Evolutionary conservation across 345 rosid species (phyloP), one percentile per base, ranked within the genome.

Genomic region (Streptanthus diversifolius): DNA sequence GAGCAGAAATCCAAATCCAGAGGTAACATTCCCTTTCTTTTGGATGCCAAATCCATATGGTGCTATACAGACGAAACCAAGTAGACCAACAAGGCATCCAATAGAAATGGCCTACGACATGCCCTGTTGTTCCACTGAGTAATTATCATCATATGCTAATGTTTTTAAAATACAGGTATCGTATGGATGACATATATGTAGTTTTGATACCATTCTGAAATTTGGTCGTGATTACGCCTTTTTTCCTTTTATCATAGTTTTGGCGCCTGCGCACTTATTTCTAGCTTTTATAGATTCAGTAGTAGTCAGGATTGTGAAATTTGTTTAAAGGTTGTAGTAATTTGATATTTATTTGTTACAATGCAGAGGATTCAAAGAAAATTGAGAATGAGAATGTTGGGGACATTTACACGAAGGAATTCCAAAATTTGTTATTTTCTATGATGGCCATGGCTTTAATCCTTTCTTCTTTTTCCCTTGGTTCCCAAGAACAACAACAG

Each of bases 1-100:
- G 91, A 80, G 69, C 91, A 88, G 64, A 88, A 91, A 78, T 87
- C 96, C 0, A 89, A 89, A 22, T 84, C 95, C 32, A 83, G 81
- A 88, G 95, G 97, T 87, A 35, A 35, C 49, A 27, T 63, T 40
- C 4, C 25, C 15, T 29, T 39, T 35, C 43, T 17, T 68, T 47
- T 47, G 27, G 56, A 57, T 32, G 10, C 17, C 17, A 49, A 61
- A 5, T 65, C 36, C 25, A 9, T 65, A n/a, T n/a, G n/a, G n/a
- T n/a, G n/a, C n/a, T n/a, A 22, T 8, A 17, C n/a, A 13, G 19
- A 37, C 2, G 43, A 39, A 59, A 40, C 0, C 10, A 25, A 39
- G 8, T 53, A 55, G n/a, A 68, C n/a, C 18, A 53, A 36, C 4
- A 24, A 51, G 47, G 10, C 7, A 22, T 11, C 29, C 52, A 24